These are phyloP conservation scores for Posidonia australis DNA, from an alignment of 106 monocot species.

Conservation along the genomic window DNA sequence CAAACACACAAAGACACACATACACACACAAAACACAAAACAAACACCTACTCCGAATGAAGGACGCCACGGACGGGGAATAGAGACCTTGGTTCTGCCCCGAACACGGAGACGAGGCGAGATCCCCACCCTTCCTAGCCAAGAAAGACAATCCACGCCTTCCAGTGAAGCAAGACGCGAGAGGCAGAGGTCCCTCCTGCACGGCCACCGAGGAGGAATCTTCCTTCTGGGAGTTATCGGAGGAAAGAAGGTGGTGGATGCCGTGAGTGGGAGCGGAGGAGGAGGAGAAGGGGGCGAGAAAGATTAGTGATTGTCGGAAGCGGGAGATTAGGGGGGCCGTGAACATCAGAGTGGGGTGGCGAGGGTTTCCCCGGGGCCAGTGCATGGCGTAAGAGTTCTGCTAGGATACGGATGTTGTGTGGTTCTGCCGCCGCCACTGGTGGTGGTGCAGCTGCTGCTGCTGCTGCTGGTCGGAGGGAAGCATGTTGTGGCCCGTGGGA, in stretches of 20 bases:
- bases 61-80: neutral
- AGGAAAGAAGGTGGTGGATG: neutral
- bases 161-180: neutral
- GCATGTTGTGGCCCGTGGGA: too few species aligned
- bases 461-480: too few species aligned
- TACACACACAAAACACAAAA: neutral
- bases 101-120: too few species aligned
- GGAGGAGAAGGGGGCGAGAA: neutral
- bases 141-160: slow-evolving; percentile 1
- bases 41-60: slow-evolving; percentile 7
- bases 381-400: too few species aligned
- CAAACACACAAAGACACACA: neutral
- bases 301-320: neutral
- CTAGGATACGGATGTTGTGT: too few species aligned
- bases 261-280: neutral
- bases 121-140: neutral
- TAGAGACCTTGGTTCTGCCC: neutral
- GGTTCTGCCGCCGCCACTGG: too few species aligned
- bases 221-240: neutral
- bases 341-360: neutral
- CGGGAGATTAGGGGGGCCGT: neutral
- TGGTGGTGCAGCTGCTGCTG: too few species aligned
- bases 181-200: neutral
- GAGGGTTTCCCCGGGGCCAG: neutral
- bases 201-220: neutral